Base-by-base conservation (phyloP, 2,329 filamentous ascomycete genomes). In the Claviceps sp. region DNA sequence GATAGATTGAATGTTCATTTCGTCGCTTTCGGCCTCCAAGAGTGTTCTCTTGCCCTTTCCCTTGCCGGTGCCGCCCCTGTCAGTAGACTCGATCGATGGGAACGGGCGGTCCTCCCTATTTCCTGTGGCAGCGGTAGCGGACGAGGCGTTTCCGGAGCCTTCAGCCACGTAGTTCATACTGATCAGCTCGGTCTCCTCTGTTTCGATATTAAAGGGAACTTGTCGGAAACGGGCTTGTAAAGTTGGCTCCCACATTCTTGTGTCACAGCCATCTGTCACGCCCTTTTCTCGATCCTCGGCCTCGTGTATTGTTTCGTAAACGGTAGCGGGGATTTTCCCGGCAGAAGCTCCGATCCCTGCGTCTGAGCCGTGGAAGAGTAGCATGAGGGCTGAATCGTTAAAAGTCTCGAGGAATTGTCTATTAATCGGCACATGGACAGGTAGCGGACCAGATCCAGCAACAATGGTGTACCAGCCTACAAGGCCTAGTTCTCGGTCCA, bases 151-250 rank as follows among this genome's bases (percentile, higher is more conserved):
- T 47, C 86, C 87, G 47, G 86, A 86, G 41, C 86, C 88, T 50
- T 84, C 83, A 0, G 91, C 90, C 20, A 98, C 85, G 58, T 90
- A 95, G 67, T 96, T 89, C 62, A 98, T 87, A 59, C 87, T 86
- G 58, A 98, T 97, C 89, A 96, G 96, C 68, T 98, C 93, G 1
- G 90, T 90, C 66, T 97, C 90, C 9, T 88, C 88, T 0, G 90
- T 95, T 70, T 97, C 93, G 2, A 97, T 83, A 0, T 85, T 85
- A 66, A 93, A 97, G 1, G 85, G 81, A 9, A 97, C 70, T 63
- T 94, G 85, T 54, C 84, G 80, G 68, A 97, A 97, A 61, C 80
- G 85, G 55, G 93, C 75, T 49, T 76, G 79, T 24, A 82, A 64
- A 2, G 72, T 66, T 1, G 72, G 65, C 37, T 80, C 68, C 64